Percentiles rank a stretch among this genome's conserved stretches.
Conservation (phyloP, 83 land plant genomes). For the Thuja plicata region DNA sequence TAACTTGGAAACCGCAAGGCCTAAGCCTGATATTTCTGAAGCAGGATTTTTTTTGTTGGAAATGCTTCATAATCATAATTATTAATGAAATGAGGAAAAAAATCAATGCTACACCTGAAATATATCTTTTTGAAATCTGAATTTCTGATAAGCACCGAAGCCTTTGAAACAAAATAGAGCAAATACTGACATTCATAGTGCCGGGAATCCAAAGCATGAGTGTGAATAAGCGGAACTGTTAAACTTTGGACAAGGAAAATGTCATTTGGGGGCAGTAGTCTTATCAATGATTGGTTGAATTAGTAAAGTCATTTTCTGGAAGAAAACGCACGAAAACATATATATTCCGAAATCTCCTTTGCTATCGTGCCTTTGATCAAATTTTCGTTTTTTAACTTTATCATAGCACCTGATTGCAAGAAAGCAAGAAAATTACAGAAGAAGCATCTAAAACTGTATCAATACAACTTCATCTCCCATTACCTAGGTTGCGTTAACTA, state of each 20-base stretch:
- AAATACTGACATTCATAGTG: neutral
- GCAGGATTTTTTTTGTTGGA: neutral
- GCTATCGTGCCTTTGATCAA: too few relatives aligned
- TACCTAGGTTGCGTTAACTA: neutral
- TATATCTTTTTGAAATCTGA: neutral
- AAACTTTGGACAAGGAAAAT: neutral
- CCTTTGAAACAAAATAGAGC: neutral
- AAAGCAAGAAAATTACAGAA: neutral
- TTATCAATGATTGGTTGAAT: too few relatives aligned
- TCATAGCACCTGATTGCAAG: neutral
- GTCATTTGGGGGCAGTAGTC: too few relatives aligned
- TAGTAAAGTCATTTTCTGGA: too few relatives aligned
- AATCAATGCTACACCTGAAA: neutral
- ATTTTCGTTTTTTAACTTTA: neutral
- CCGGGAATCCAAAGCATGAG: neutral
- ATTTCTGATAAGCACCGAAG: neutral
- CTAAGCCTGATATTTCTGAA: neutral
- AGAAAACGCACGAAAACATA: too few relatives aligned
- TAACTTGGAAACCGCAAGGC: neutral
- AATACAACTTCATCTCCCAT: neutral
- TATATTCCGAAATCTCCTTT: too few relatives aligned
- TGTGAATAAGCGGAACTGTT: neutral
- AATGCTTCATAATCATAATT: neutral
- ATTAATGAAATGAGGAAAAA: too few relatives aligned
- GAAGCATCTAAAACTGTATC: neutral